Percentiles rank a stretch among this genome's conserved stretches.
phyloP scores from a whole-genome alignment of 1,284 basidiomycete species.

The Peniophora sp. region DNA sequence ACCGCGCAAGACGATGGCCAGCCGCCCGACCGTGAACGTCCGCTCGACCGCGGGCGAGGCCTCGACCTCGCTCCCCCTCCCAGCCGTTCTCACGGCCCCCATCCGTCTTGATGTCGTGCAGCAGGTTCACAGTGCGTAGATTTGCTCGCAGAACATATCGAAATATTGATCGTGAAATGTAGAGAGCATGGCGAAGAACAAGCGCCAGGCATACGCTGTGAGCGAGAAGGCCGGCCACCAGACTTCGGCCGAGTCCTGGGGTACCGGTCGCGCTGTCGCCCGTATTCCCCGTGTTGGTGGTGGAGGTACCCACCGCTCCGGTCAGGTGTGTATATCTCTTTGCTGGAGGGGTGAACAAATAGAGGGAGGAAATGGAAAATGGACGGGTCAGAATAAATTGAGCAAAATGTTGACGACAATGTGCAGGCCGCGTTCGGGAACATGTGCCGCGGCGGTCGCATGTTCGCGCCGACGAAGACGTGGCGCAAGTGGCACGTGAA shows the following conservation, averaged over 20 bases:
- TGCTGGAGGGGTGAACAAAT: too few relatives aligned
- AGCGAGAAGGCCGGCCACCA: conserved; percentile 98
- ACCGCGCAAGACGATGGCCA: not conserved
- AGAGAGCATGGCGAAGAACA: conserved; percentile 99
- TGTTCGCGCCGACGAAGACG: conserved; percentile 99
- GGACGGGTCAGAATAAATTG: too few relatives aligned
- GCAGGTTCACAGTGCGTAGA: conserved; percentile 91
- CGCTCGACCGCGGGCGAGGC: conserved; percentile 77
- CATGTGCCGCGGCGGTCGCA: conserved; percentile 99
- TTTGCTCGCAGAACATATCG: not conserved
- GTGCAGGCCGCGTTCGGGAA: conserved; percentile 93
- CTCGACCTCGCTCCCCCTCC: conserved; percentile 86
- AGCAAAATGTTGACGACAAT: too few relatives aligned
- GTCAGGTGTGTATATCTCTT: conserved; percentile 54
- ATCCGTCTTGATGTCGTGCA: conserved; percentile 98
- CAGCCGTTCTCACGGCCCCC: conserved; percentile 95
- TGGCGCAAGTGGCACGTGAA: conserved; percentile 99
- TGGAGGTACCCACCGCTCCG: conserved; percentile 97
- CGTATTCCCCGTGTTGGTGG: conserved; percentile 99
- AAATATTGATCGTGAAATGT: conserved; percentile 5
- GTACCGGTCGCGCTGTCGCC: conserved; percentile 99
- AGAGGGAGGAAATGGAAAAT: too few relatives aligned
- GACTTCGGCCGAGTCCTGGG: conserved; percentile 98
- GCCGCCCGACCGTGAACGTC: conserved; percentile 83
- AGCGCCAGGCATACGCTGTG: conserved; percentile 95